These are phyloP conservation scores for Ascochyta koolunga DNA, from an alignment of 2,329 filamentous ascomycete genomes.

Conservation along the genomic window DNA sequence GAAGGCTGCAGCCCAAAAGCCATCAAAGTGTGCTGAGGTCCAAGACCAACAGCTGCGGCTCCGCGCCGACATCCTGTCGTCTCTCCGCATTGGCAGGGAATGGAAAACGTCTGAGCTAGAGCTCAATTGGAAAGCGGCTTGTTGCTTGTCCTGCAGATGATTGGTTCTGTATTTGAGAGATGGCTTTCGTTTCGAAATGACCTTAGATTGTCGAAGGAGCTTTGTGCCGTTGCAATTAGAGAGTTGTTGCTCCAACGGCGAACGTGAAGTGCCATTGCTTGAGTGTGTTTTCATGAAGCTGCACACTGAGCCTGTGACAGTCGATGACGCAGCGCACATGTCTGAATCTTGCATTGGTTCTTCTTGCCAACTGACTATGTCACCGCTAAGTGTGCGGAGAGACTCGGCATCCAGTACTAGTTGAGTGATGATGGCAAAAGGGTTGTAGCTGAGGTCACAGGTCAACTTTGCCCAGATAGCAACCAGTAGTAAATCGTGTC, in stretches of 20 bases:
- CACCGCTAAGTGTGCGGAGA: conserved; percentile 6
- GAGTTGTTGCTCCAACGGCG: neutral
- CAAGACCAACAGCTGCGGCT: conserved; percentile 33
- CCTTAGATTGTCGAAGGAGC: neutral
- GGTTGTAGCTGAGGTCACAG: neutral
- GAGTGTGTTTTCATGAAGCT: neutral
- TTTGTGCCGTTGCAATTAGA: neutral
- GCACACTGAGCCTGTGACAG: neutral
- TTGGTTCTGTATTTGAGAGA: conserved; percentile 20
- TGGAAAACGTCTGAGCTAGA: conserved; percentile 19
- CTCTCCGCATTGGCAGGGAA: conserved; percentile 22
- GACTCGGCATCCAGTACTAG: conserved; percentile 15
- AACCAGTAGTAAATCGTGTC: conserved; percentile 4
- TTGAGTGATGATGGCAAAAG: conserved; percentile 10
- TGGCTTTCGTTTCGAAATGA: conserved; percentile 16
- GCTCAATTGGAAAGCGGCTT: conserved; percentile 3
- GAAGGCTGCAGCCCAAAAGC: conserved; percentile 21
- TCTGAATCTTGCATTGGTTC: neutral
- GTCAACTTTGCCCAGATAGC: neutral
- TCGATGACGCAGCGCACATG: neutral
- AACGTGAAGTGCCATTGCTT: neutral
- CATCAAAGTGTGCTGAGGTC: conserved; percentile 12
- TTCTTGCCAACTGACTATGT: conserved; percentile 6
- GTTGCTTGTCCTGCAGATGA: conserved; percentile 14
- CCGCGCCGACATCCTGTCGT: conserved; percentile 23